Conservation (phyloP, 345 rosid genomes). For the Citrus reticulata region DNA sequence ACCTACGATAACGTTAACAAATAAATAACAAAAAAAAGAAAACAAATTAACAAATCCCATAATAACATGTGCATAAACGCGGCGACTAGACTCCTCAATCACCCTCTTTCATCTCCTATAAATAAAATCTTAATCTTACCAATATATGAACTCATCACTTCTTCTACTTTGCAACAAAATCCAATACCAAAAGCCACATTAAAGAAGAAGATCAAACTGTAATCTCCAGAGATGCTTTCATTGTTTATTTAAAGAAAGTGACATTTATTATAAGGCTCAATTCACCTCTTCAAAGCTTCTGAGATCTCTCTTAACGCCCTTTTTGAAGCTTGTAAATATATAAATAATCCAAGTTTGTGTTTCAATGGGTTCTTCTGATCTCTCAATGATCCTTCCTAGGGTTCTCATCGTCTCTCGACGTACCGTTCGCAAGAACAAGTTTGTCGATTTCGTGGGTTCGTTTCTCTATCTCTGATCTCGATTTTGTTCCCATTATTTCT, state of each 20-base stretch:
- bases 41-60: neutral
- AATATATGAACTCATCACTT: too few relatives aligned
- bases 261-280: neutral
- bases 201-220: neutral
- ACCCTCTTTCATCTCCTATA: too few relatives aligned
- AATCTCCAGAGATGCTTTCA: neutral
- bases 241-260: neutral
- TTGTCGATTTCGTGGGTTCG: constrained; percentile 55
- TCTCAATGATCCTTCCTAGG: constrained; percentile 42
- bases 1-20: neutral
- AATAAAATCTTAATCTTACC: too few relatives aligned
- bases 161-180: too few relatives aligned
- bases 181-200: neutral
- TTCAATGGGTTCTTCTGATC: constrained; percentile 16
- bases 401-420: constrained; percentile 60
- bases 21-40: neutral
- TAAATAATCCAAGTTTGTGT: too few relatives aligned
- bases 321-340: too few relatives aligned
- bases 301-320: too few relatives aligned
- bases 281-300: neutral
- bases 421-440: constrained; percentile 56
- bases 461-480: neutral
- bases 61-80: neutral
- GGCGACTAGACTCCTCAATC: neutral
- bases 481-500: neutral